These are phyloP conservation scores for Caryopteris hybrid DNA, from an alignment of 305 asterid genomes.

Conservation along the genomic window DNA sequence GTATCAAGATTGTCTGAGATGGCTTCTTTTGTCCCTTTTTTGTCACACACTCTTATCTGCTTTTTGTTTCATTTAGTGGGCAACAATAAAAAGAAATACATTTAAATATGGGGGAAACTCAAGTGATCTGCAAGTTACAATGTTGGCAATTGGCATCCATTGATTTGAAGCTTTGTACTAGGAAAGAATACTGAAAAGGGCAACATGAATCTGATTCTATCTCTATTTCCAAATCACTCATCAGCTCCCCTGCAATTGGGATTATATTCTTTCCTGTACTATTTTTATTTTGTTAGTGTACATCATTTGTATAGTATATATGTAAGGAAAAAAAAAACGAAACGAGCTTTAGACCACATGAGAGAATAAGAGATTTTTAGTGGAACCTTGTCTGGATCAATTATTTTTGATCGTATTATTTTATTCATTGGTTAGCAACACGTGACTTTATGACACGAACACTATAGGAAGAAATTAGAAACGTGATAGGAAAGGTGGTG, in stretches of 20 bases:
- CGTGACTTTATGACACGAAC: too few relatives aligned
- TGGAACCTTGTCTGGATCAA: too few relatives aligned
- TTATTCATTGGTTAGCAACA: too few relatives aligned
- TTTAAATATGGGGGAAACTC: slow-evolving; percentile 20
- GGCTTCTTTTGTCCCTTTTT: slow-evolving; percentile 12
- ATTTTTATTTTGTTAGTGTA: too few relatives aligned
- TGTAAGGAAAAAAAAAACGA: too few relatives aligned
- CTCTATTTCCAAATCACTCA: slow-evolving; percentile 13
- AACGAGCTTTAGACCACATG: too few relatives aligned
- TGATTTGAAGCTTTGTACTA: slow-evolving; percentile 24
- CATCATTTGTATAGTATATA: too few relatives aligned
- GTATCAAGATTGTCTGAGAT: not conserved
- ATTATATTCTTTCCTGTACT: too few relatives aligned
- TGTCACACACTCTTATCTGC: not conserved
- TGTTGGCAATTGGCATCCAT: slow-evolving; percentile 22
- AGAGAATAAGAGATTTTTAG: too few relatives aligned
- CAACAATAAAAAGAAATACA: slow-evolving; percentile 23
- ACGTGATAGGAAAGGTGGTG: not conserved
- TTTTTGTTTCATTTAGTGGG: slow-evolving; percentile 18
- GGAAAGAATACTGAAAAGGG: slow-evolving; percentile 18
- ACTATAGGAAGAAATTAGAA: too few relatives aligned
- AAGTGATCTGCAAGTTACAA: slow-evolving; percentile 8
- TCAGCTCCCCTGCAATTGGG: too few relatives aligned
- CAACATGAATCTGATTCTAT: slow-evolving; percentile 48
- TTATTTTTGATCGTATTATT: too few relatives aligned